A percentile compares a stretch with the other conserved stretches of the same genome.
Conservation (phyloP, 2,329 filamentous ascomycete genomes). For the Lizonia empirigonia region DNA sequence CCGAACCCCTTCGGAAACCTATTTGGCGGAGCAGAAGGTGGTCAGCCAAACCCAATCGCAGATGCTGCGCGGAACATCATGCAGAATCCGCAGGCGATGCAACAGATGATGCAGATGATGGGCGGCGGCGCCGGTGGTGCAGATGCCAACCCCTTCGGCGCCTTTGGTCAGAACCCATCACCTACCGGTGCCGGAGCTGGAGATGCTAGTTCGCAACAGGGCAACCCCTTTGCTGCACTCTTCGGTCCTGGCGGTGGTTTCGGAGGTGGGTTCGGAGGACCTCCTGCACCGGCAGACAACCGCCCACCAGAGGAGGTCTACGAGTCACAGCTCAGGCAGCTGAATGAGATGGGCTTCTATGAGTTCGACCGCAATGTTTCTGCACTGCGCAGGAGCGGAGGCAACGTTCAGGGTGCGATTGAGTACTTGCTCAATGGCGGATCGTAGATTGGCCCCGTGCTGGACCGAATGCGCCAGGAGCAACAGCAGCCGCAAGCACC, state of each 20-base stretch:
- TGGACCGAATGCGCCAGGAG: conserved; percentile 10
- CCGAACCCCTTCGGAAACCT: conserved; percentile 54
- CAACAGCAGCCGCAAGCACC: background rate
- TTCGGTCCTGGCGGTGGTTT: conserved; percentile 55
- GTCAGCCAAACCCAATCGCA: conserved; percentile 56
- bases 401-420: conserved; percentile 90
- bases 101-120: conserved; percentile 60
- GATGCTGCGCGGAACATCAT: conserved; percentile 55
- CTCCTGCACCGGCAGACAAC: conserved; percentile 71
- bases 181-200: conserved; percentile 38
- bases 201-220: conserved; percentile 15
- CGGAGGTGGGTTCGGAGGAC: conserved; percentile 41
- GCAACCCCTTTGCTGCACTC: conserved; percentile 51
- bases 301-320: conserved; percentile 93
- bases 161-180: conserved; percentile 55
- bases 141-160: conserved; percentile 44
- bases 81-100: conserved; percentile 64
- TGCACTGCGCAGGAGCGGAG: conserved; percentile 84
- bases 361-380: conserved; percentile 94
- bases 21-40: conserved; percentile 54
- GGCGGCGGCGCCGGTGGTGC: conserved; percentile 54
- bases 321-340: conserved; percentile 83
- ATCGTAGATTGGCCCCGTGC: conserved; percentile 26
- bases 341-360: conserved; percentile 99
- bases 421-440: conserved; percentile 65